Evolutionary conservation across 2,329 filamentous ascomycete species (phyloP).

Genomic region (Diaporthe citriasiana): DNA sequence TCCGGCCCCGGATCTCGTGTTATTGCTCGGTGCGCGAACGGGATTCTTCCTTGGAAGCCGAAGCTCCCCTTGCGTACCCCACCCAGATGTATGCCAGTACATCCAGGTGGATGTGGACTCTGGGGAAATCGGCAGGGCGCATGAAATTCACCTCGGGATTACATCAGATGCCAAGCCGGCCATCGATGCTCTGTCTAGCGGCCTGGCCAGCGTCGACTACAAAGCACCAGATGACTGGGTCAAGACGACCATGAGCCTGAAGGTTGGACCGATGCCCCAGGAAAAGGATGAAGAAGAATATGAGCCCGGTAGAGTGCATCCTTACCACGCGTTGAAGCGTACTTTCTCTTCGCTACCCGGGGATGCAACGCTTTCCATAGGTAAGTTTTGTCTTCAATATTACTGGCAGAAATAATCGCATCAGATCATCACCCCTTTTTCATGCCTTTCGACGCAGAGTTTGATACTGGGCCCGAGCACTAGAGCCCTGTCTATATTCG

Average conservation of each 20-base stretch:
- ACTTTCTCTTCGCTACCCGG: slow-evolving; percentile 47
- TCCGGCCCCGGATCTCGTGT: slow-evolving; percentile 19
- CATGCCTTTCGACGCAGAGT: too few species aligned
- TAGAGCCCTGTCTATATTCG: background rate
- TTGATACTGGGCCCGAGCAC: too few species aligned
- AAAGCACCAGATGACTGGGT: slow-evolving; percentile 28
- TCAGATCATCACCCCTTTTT: background rate
- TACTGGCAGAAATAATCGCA: background rate
- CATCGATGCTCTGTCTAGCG: slow-evolving; percentile 11
- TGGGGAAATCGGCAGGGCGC: slow-evolving; percentile 25
- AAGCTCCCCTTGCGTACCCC: slow-evolving; percentile 15
- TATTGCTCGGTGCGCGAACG: slow-evolving; percentile 26
- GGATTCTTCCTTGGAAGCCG: slow-evolving; percentile 34
- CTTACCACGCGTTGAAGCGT: slow-evolving; percentile 28
- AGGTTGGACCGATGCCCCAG: slow-evolving; percentile 23
- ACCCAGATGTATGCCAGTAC: slow-evolving; percentile 2
- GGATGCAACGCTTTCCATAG: slow-evolving; percentile 48
- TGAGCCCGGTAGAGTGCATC: slow-evolving; percentile 28
- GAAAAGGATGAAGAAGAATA: slow-evolving; percentile 16
- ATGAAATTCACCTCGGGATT: slow-evolving; percentile 25
- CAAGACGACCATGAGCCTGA: slow-evolving; percentile 11
- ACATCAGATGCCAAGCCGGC: slow-evolving; percentile 27
- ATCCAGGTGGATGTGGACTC: slow-evolving; percentile 35
- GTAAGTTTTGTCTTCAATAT: slow-evolving; percentile 2
- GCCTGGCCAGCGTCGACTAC: background rate